Base-by-base conservation (phyloP, 805 yeast species). In the Yarrowia porcina region DNA sequence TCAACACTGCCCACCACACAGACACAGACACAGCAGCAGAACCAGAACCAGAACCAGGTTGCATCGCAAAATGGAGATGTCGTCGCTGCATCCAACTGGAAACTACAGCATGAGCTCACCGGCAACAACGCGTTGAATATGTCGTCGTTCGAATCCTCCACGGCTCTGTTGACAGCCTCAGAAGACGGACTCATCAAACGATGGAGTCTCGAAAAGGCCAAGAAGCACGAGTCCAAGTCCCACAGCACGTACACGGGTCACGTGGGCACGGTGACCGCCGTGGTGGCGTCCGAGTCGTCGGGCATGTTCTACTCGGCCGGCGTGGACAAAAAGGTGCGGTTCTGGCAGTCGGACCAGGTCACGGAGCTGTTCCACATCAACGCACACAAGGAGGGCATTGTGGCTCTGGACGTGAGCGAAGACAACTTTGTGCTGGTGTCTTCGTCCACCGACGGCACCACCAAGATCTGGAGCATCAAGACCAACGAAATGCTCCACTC, bases 381-480 rank as follows among this genome's bases (percentile, higher is more conserved):
- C 23, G 69, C 66, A 7, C 69, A 68, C 44, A 38, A 35, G 9
- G 68, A 64, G 35, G 39, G 36, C 36, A 47, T 68, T 36, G 56
- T 61, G 56, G 65, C 45, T 15, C 59, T 68, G 49, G 66, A 64
- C 21, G 47, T 67, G 20, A 62, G 64, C 36, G 66, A 67, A 25
- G 64, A 61, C 27, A 63, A 60, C 28, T 38, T 38, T 28, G 42
- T 44, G 23, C 64, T 68, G 57, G 68, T 64, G 63, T 61, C 70
- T 35, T 52, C 68, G 18, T 68, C 70, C 9, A 21, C 65, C 11
- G 71, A 68, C 33, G 67, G 69, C 8, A 64, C 68, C 18, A 65
- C 70, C 30, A 64, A 66, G 35, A 23, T 68, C 20, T 68, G 70
- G 70, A 62, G 66, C 39, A 61, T 56, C 39, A 44, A 35, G 20